A percentile compares a stretch with the other conserved stretches of the same genome.
These are phyloP conservation scores for Ehretia macrophylla DNA, from an alignment of 257 asterid genomes.

Conservation along the genomic window DNA sequence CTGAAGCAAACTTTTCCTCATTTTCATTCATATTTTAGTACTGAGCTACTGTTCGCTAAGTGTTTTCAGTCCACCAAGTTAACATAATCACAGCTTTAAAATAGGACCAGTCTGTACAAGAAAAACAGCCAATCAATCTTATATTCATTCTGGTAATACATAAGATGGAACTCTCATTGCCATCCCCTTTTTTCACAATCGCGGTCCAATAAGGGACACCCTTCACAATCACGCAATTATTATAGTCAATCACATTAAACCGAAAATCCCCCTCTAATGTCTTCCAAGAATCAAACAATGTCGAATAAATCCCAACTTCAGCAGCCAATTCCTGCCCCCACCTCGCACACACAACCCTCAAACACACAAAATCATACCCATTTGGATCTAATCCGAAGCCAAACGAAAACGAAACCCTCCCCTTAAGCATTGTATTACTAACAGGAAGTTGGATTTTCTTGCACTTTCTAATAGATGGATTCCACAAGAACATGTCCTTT, in stretches of 20 bases:
- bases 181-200: neutral
- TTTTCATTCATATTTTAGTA: no score
- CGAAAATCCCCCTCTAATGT: neutral
- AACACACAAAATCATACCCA: slow-evolving; percentile 2
- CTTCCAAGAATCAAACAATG: neutral
- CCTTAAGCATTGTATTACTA: neutral
- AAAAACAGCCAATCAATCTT: neutral
- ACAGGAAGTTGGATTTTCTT: neutral
- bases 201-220: slow-evolving; percentile 3
- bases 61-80: no score
- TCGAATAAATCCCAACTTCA: slow-evolving; percentile 3
- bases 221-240: neutral
- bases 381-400: neutral
- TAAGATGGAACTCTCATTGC: neutral
- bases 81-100: neutral
- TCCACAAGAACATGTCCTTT: neutral
- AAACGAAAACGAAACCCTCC: neutral
- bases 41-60: no score
- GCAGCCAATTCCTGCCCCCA: neutral
- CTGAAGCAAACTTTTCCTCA: no score
- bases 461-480: neutral
- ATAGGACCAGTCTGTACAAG: neutral
- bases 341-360: neutral
- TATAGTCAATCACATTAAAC: slow-evolving; percentile 1
- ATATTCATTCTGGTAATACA: no score